phyloP scores from a whole-genome alignment of 345 rosid species.

The Eucalyptus polyanthemos region DNA sequence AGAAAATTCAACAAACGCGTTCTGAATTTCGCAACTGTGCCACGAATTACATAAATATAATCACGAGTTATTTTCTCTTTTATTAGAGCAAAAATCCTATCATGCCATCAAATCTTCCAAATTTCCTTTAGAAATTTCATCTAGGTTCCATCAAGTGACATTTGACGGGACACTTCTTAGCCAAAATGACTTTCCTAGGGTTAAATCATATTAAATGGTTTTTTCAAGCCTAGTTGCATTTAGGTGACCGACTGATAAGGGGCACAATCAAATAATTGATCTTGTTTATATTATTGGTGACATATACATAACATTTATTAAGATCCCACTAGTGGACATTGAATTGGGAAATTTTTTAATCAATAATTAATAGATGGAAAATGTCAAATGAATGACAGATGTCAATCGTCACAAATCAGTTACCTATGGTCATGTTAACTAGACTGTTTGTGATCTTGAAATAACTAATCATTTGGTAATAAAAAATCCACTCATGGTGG shows the following conservation, averaged over 20 bases:
- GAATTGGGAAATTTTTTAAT: neutral
- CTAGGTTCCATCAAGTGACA: neutral
- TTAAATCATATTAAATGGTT: neutral
- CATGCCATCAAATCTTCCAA: neutral
- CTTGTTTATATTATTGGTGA: neutral
- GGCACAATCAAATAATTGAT: neutral
- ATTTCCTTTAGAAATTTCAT: neutral
- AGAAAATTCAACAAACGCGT: neutral
- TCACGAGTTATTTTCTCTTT: neutral
- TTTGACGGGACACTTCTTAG: neutral
- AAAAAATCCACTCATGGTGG: neutral
- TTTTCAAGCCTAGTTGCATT: neutral
- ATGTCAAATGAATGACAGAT: neutral
- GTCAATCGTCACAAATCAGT: neutral
- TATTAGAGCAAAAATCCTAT: too few relatives aligned
- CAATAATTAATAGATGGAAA: neutral
- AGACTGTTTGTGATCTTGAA: neutral
- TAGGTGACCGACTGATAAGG: neutral
- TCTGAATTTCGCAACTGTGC: neutral
- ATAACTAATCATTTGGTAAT: too few relatives aligned
- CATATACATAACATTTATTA: neutral
- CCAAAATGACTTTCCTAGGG: neutral
- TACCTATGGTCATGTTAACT: neutral
- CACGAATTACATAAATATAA: neutral
- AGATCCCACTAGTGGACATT: neutral